Base-by-base conservation (phyloP, 176 grass and related monocot genomes). In the Alloteropsis semialata region DNA sequence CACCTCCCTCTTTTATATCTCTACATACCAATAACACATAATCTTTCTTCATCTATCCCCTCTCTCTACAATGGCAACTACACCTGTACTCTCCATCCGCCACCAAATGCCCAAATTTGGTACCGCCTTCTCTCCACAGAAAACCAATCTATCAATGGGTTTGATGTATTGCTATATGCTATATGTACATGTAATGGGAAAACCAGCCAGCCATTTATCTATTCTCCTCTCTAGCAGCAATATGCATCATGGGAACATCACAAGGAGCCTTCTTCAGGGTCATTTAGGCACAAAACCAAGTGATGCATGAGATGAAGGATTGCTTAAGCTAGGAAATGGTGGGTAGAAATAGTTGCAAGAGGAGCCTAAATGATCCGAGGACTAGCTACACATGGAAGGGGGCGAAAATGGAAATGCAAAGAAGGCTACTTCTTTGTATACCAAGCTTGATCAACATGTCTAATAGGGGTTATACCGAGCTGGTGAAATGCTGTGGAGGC, bases 121-220 rank as follows among this genome's bases (percentile, higher is more conserved):
- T 42, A 54, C 61, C 10, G 13, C 69, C 50, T 24, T 81, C 33
- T 27, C 41, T 57, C 65, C 67, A 59, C 17, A 80, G 33, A 74
- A 59, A 75, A 75, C 44, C 74, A 83, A 87, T 83, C 80, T 74
- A 51, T 48, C 60, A 72, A 74, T 84, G 51, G 78, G 46, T 69
- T 87, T 33, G 15, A 51, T 69, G 77, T 61, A 84, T 83, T 86
- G 71, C 65, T 80, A 78, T 87, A 84, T 74, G 77, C 46, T 67
- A 62, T 89, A 92, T 92, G 83, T 89, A 92, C 91, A 92, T 38
- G 91, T 72, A 90, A 73, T 56, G 29, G 68, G 64, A 80, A 84
- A 85, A 62, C 51, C 74, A 75, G 54, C 76, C 29, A 41, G 72
- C 51, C 50, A 7, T 79, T n/a, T 64, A 62, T 79, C 29, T 64